Conservation (phyloP, 2,329 filamentous ascomycete genomes). For the Lojkania enalia region DNA sequence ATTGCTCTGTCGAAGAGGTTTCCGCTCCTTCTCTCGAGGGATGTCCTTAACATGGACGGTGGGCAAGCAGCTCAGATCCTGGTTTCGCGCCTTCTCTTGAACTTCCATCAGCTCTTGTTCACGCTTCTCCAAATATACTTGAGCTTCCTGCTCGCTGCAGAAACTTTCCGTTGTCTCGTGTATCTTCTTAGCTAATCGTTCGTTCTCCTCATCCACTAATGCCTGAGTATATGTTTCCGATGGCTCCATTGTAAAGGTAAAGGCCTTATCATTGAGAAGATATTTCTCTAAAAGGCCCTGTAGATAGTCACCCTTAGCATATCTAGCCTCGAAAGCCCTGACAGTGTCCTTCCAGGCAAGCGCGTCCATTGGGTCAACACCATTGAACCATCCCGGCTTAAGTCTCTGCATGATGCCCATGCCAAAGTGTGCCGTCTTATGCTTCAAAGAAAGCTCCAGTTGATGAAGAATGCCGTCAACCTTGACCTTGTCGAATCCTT, state of each 20-base stretch:
- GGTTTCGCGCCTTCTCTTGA: constrained; percentile 80
- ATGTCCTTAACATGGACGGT: constrained; percentile 90
- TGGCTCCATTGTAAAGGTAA: constrained; percentile 94
- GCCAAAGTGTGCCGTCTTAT: constrained; percentile 95
- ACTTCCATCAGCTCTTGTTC: constrained; percentile 80
- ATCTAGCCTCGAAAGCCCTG: constrained; percentile 75
- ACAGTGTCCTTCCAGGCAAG: constrained; percentile 92
- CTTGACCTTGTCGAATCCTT: constrained; percentile 86
- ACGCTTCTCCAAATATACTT: constrained; percentile 71
- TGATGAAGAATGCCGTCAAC: constrained; percentile 94
- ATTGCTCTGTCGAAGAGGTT: constrained; percentile 63
- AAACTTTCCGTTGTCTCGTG: constrained; percentile 68
- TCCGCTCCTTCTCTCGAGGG: constrained; percentile 73
- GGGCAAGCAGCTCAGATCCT: constrained; percentile 85
- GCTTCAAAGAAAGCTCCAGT: constrained; percentile 87
- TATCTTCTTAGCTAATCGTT: constrained; percentile 75
- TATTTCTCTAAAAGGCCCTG: constrained; percentile 88
- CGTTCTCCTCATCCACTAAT: constrained; percentile 74
- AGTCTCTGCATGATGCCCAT: constrained; percentile 87
- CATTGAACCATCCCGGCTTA: constrained; percentile 93
- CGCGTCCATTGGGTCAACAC: constrained; percentile 86
- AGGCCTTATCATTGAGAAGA: constrained; percentile 78
- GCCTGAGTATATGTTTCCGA: constrained; percentile 74
- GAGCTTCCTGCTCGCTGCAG: constrained; percentile 71
- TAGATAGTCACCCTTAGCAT: constrained; percentile 77